Evolutionary conservation across 176 grass and related monocot species (phyloP).

Genomic region (Hordeum vulgare): DNA sequence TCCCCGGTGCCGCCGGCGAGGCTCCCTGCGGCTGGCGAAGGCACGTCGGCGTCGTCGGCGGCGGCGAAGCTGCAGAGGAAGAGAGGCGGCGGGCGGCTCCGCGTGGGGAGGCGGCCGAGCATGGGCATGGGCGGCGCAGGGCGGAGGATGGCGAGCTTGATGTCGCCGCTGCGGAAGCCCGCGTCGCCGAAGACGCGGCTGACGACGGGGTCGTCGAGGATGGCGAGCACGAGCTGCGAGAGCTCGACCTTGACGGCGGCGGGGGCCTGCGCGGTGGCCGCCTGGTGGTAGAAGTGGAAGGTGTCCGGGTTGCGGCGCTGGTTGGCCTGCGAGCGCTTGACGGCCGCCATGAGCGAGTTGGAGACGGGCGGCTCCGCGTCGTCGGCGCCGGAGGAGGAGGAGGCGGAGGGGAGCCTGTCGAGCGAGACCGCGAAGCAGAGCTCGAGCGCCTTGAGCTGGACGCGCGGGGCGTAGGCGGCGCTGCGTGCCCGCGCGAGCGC

Average conservation of each 20-base stretch:
- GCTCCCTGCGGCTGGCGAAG: slow-evolving; percentile 28
- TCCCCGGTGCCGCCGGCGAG: slow-evolving; percentile 28
- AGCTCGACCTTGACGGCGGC: slow-evolving; percentile 75
- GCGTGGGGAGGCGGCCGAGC: slow-evolving; percentile 20
- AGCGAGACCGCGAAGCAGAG: slow-evolving; percentile 62
- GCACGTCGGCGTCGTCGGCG: slow-evolving; percentile 43
- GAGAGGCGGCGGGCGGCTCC: slow-evolving; percentile 57
- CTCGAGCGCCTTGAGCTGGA: slow-evolving; percentile 70
- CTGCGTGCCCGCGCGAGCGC: slow-evolving; percentile 50
- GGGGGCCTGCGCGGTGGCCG: slow-evolving; percentile 9
- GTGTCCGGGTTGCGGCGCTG: slow-evolving; percentile 67
- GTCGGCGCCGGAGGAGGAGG: background rate
- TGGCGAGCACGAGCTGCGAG: slow-evolving; percentile 66
- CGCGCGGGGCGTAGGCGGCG: slow-evolving; percentile 45
- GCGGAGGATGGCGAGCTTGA: slow-evolving; percentile 79
- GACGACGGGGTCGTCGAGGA: slow-evolving; percentile 89
- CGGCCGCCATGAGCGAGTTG: slow-evolving; percentile 87
- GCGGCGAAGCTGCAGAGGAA: slow-evolving; percentile 81
- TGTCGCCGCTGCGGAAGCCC: slow-evolving; percentile 68
- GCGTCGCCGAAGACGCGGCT: slow-evolving; percentile 87
- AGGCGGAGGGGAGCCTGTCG: slow-evolving; percentile 51
- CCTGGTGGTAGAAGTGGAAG: slow-evolving; percentile 80
- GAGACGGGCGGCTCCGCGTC: slow-evolving; percentile 50
- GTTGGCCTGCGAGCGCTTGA: slow-evolving; percentile 88
- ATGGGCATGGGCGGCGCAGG: slow-evolving; percentile 54